Conservation (phyloP, 2,329 filamentous ascomycete species). For the Hymenoscyphus albidus region DNA sequence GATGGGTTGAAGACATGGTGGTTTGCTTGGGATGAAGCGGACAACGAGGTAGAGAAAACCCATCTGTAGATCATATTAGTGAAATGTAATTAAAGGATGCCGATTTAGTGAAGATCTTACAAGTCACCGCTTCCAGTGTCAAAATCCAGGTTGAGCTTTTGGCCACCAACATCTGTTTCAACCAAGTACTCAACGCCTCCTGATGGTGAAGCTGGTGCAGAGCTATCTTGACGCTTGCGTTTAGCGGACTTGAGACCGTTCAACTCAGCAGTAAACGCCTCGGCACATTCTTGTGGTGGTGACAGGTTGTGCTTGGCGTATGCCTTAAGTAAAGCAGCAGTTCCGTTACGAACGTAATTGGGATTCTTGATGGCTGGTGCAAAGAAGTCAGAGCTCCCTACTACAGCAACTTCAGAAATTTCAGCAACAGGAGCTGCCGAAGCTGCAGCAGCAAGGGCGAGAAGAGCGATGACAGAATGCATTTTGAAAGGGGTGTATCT, state of each 20-base stretch:
- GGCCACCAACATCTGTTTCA: constrained; percentile 27
- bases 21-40: constrained; percentile 17
- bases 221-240: constrained; percentile 32
- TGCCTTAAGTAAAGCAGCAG: constrained; percentile 32
- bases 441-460: constrained; percentile 27
- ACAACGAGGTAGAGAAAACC: constrained; percentile 32
- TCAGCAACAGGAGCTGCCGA: constrained; percentile 19
- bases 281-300: constrained; percentile 28
- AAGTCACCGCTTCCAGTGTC: constrained; percentile 34
- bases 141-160: constrained; percentile 33
- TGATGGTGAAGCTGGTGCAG: constrained; percentile 22
- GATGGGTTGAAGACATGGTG: constrained; percentile 27
- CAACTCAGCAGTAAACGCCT: constrained; percentile 20
- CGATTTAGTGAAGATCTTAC: constrained; percentile 23
- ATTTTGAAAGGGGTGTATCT: constrained; percentile 23
- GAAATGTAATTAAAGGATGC: not conserved
- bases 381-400: constrained; percentile 20
- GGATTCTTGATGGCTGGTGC: constrained; percentile 30
- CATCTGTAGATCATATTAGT: constrained; percentile 20
- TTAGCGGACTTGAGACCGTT: constrained; percentile 8
- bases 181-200: constrained; percentile 31
- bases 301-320: constrained; percentile 33
- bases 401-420: constrained; percentile 3
- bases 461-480: constrained; percentile 28
- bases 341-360: constrained; percentile 32